Conservation (phyloP, 2,329 filamentous ascomycete species). For the Monilinia vaccinii-corymbosi region DNA sequence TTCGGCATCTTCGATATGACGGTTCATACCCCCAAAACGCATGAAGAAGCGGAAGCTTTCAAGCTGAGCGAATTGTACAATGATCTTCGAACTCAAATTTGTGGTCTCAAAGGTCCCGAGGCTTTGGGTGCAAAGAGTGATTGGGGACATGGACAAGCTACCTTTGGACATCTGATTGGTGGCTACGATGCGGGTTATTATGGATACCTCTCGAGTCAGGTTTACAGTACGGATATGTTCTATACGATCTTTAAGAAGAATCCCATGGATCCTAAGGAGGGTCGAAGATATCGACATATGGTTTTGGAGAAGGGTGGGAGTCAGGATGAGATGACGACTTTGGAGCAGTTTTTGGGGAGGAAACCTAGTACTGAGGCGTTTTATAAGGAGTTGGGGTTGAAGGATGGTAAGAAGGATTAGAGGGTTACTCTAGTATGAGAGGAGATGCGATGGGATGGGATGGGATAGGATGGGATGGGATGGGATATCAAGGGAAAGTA, state of each 20-base stretch:
- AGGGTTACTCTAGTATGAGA: not conserved
- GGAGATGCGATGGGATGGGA: not conserved
- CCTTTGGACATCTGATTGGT: conserved; percentile 73
- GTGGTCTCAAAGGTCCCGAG: conserved; percentile 66
- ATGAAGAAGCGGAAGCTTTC: conserved; percentile 57
- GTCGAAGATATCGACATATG: conserved; percentile 66
- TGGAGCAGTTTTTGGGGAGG: conserved; percentile 70
- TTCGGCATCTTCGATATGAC: conserved; percentile 82
- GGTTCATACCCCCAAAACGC: conserved; percentile 61
- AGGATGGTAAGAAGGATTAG: conserved; percentile 10
- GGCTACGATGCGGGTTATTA: conserved; percentile 85
- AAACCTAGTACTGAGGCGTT: conserved; percentile 72
- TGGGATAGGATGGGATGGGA: too few relatives aligned
- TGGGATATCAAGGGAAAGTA: too few relatives aligned
- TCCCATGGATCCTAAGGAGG: conserved; percentile 68
- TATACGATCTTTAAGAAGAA: conserved; percentile 67
- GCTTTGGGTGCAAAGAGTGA: conserved; percentile 42
- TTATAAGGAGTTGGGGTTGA: conserved; percentile 63
- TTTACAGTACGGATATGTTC: conserved; percentile 84
- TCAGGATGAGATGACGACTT: conserved; percentile 70
- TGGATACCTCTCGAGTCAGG: conserved; percentile 63
- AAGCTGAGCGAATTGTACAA: conserved; percentile 64
- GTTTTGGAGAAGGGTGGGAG: conserved; percentile 71
- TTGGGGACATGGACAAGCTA: conserved; percentile 72
- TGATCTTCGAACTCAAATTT: conserved; percentile 60